Evolutionary conservation across 2,329 filamentous ascomycete genomes (phyloP).

Genomic region (Botrytis tulipae): DNA sequence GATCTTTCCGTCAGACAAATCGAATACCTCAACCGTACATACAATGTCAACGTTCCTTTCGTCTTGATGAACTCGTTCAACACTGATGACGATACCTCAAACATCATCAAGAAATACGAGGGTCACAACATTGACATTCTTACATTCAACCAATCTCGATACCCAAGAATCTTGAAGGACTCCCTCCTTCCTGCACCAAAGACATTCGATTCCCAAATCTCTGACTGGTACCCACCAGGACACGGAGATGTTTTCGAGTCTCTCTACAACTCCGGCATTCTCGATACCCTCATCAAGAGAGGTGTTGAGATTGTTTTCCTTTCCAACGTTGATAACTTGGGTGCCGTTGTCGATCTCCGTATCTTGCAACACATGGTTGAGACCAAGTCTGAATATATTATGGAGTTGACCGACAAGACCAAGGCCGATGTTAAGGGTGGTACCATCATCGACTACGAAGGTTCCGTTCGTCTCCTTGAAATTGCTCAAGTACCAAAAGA

Average conservation of each 20-base stretch:
- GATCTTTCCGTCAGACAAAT: constrained; percentile 98
- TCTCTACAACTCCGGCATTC: constrained; percentile 96
- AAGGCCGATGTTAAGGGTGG: constrained; percentile 99
- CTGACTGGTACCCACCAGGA: constrained; percentile 97
- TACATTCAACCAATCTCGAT: constrained; percentile 99
- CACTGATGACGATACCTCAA: constrained; percentile 95
- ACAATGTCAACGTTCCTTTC: constrained; percentile 95
- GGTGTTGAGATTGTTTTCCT: constrained; percentile 98
- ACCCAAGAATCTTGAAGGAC: constrained; percentile 97
- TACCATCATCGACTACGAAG: constrained; percentile 99
- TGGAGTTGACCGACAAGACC: constrained; percentile 99
- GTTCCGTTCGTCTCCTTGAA: constrained; percentile 92
- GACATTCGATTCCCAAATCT: constrained; percentile 79
- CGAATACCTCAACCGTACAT: constrained; percentile 98
- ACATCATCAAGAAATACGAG: constrained; percentile 99
- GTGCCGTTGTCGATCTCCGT: constrained; percentile 94
- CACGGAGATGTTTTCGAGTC: constrained; percentile 99
- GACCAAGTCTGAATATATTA: constrained; percentile 96
- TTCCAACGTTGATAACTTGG: constrained; percentile 98
- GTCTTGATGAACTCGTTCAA: constrained; percentile 99
- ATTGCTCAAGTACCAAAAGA: constrained; percentile 99
- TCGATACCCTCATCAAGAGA: constrained; percentile 92
- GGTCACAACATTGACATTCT: constrained; percentile 99
- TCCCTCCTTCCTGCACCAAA: constrained; percentile 95
- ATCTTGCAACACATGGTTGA: constrained; percentile 99